These are phyloP conservation scores for Rhodotorula sp. DNA, from an alignment of 1,284 basidiomycete genomes.

Conservation along the genomic window DNA sequence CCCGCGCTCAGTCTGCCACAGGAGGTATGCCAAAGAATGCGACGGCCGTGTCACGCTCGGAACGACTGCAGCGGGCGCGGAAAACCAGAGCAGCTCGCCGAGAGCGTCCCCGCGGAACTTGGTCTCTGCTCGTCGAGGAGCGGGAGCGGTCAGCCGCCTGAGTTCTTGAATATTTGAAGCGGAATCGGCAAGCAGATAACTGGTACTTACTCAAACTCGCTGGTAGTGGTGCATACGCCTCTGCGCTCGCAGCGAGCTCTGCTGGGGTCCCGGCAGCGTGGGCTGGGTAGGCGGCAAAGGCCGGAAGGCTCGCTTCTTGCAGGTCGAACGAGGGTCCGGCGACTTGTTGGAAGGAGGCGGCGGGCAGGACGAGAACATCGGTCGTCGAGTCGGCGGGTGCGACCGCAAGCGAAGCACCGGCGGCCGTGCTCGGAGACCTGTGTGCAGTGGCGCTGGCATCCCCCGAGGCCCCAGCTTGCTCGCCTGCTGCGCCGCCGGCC, in stretches of 20 bases:
- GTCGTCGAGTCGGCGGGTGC: too few relatives aligned
- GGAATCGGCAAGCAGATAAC: not conserved
- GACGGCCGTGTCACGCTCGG: conserved; percentile 10
- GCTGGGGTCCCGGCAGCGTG: conserved; percentile 6
- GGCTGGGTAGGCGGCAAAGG: not conserved
- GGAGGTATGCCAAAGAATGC: conserved; percentile 39
- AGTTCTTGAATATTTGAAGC: not conserved
- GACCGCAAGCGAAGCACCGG: too few relatives aligned
- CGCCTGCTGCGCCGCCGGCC: not conserved
- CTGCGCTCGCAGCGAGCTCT: conserved; percentile 26
- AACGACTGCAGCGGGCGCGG: conserved; percentile 15
- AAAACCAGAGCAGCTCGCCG: conserved; percentile 44
- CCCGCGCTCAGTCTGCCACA: conserved; percentile 25
- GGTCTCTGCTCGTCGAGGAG: conserved; percentile 12
- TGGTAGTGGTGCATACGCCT: conserved; percentile 36
- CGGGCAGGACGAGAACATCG: not conserved
- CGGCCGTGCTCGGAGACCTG: too few relatives aligned
- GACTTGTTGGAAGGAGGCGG: not conserved
- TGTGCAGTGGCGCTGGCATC: too few relatives aligned
- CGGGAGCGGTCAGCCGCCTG: not conserved
- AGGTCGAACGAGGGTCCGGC: not conserved
- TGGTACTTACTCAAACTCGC: conserved; percentile 28
- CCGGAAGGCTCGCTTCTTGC: not conserved
- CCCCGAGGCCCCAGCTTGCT: too few relatives aligned
- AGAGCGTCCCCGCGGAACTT: conserved; percentile 39